Percentiles rank a stretch among this genome's conserved stretches.
These are phyloP conservation scores for Trametes maxima DNA, from an alignment of 768 basidiomycete genomes.

Conservation along the genomic window DNA sequence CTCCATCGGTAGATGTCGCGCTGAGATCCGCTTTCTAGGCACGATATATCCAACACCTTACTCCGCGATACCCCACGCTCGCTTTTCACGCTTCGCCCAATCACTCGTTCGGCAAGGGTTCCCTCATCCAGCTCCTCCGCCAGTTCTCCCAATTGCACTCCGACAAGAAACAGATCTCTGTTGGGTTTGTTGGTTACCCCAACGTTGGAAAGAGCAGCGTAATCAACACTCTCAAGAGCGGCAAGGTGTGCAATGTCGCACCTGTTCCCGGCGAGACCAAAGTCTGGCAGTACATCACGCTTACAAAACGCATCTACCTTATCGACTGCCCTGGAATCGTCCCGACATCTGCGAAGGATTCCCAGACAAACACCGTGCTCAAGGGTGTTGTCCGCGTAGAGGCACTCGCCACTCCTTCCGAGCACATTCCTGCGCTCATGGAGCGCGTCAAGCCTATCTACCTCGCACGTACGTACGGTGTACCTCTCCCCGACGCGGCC, in stretches of 20 bases:
- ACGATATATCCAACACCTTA: slow-evolving; percentile 93
- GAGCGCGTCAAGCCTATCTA: slow-evolving; percentile 92
- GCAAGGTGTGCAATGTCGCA: slow-evolving; percentile 95
- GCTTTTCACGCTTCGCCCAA: slow-evolving; percentile 99
- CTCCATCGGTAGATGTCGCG: neutral
- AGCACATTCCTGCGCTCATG: slow-evolving; percentile 88
- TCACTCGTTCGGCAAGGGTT: slow-evolving; percentile 98
- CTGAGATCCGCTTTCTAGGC: slow-evolving; percentile 51
- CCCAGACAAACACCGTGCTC: slow-evolving; percentile 87
- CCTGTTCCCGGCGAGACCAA: slow-evolving; percentile 99
- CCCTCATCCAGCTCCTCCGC: slow-evolving; percentile 93
- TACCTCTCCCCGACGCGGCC: slow-evolving; percentile 62
- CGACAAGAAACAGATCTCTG: slow-evolving; percentile 99
- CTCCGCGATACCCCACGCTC: slow-evolving; percentile 92
- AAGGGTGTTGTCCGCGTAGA: slow-evolving; percentile 98
- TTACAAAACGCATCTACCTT: slow-evolving; percentile 95
- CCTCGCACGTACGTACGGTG: slow-evolving; percentile 80
- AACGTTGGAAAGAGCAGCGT: slow-evolving; percentile 98
- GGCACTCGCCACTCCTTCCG: slow-evolving; percentile 88
- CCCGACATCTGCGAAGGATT: slow-evolving; percentile 88
- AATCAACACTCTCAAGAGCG: slow-evolving; percentile 98
- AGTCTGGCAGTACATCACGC: slow-evolving; percentile 99
- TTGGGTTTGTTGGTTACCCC: slow-evolving; percentile 97
- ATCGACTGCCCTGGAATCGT: slow-evolving; percentile 99
- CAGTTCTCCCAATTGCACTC: slow-evolving; percentile 97